phyloP scores from a whole-genome alignment of 805 yeast species.

The Kluyveromyces starmeri region DNA sequence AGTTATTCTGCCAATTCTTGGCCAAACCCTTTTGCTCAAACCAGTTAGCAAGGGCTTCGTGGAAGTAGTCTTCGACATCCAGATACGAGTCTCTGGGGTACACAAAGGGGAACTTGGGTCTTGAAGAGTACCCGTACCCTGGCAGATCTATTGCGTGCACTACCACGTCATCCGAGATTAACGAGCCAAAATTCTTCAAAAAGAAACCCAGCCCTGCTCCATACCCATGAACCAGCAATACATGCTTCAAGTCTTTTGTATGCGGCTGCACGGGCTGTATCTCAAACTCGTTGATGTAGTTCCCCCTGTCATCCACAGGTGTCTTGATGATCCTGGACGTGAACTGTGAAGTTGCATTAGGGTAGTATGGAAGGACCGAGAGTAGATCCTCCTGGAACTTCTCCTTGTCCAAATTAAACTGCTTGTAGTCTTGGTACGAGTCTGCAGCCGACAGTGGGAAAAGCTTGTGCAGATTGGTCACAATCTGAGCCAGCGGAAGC shows the following conservation, averaged over 20 bases:
- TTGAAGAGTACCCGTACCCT: slow-evolving; percentile 85
- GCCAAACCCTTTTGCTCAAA: slow-evolving; percentile 21
- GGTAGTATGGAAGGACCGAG: slow-evolving; percentile 38
- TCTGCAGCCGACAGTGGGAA: slow-evolving; percentile 51
- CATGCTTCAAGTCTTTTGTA: slow-evolving; percentile 30
- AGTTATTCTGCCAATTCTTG: slow-evolving; percentile 33
- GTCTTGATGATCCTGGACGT: slow-evolving; percentile 29
- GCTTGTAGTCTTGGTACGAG: slow-evolving; percentile 44
- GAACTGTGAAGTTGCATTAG: slow-evolving; percentile 25
- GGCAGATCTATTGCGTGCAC: slow-evolving; percentile 80
- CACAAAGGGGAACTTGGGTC: slow-evolving; percentile 54
- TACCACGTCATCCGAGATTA: slow-evolving; percentile 44
- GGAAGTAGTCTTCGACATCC: slow-evolving; percentile 32
- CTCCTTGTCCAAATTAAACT: slow-evolving; percentile 31
- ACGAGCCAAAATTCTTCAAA: slow-evolving; percentile 56
- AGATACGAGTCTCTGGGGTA: slow-evolving; percentile 17
- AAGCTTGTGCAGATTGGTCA: slow-evolving; percentile 33
- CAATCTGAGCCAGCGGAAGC: slow-evolving; percentile 46
- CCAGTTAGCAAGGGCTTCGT: slow-evolving; percentile 44
- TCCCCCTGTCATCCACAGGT: slow-evolving; percentile 36
- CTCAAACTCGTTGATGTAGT: slow-evolving; percentile 67
- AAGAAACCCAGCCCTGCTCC: slow-evolving; percentile 92
- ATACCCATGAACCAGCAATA: slow-evolving; percentile 85
- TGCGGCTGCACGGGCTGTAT: slow-evolving; percentile 42
- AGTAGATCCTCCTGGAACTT: slow-evolving; percentile 40